Evolutionary conservation across 2,329 filamentous ascomycete species (phyloP).

Genomic region (Ampelomyces quisqualis): DNA sequence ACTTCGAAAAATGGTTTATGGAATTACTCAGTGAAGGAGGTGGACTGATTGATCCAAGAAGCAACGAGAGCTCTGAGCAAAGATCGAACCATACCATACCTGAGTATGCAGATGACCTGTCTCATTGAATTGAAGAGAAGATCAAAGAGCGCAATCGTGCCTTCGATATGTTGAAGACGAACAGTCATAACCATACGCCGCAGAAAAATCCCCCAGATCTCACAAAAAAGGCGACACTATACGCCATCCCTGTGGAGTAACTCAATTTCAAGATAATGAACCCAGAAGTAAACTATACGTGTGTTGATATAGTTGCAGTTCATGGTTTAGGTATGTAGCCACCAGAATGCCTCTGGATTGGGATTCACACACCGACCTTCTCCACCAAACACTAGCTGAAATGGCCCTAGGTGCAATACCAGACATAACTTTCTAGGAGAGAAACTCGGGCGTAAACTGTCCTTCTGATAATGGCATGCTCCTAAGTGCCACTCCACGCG

Average conservation of each 20-base stretch:
- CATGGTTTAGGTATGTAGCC: not conserved
- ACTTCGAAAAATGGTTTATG: too few species aligned
- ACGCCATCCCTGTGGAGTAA: conserved; percentile 1
- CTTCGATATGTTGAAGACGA: not conserved
- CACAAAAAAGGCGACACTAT: not conserved
- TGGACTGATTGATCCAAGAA: not conserved
- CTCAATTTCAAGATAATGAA: conserved; percentile 2
- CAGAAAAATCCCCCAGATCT: not conserved
- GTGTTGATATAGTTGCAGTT: conserved; percentile 2
- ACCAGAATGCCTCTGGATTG: too few species aligned
- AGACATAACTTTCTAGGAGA: conserved; percentile 1
- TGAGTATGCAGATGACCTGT: not conserved
- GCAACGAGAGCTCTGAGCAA: not conserved
- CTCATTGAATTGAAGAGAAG: not conserved
- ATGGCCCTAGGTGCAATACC: not conserved
- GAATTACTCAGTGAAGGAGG: too few species aligned
- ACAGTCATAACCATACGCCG: not conserved
- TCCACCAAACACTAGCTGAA: not conserved
- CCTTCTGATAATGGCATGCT: not conserved
- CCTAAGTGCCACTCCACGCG: not conserved
- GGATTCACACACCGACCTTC: too few species aligned
- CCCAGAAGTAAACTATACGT: not conserved
- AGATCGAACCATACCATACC: not conserved
- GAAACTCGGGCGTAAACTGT: not conserved
- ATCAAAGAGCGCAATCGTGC: conserved; percentile 3